Evolutionary conservation across 202 grass and related monocot species (phyloP).

Genomic region (Tripidium arundinaceum): DNA sequence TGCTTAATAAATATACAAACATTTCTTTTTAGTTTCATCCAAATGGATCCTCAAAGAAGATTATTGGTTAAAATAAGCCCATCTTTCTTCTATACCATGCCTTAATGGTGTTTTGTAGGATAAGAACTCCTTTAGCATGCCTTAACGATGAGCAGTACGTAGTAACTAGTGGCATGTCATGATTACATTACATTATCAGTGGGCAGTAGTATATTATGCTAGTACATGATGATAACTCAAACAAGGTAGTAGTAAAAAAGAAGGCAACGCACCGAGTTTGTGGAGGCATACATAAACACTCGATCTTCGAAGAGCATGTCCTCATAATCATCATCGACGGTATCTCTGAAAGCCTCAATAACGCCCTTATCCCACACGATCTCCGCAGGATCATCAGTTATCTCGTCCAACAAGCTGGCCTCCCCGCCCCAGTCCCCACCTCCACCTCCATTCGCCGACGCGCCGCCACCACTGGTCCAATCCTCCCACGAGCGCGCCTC

Average conservation of each 20-base stretch:
- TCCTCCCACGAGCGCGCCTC: conserved; percentile 75
- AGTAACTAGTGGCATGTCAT: too few relatives aligned
- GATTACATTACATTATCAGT: background rate
- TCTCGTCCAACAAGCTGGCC: conserved; percentile 12
- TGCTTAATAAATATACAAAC: too few relatives aligned
- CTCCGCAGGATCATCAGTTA: conserved; percentile 56
- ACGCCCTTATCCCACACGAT: conserved; percentile 64
- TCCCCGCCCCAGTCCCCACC: conserved; percentile 45
- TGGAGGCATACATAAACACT: conserved; percentile 79
- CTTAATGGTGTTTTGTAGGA: too few relatives aligned
- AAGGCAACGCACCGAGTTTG: conserved; percentile 57
- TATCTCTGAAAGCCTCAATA: conserved; percentile 49
- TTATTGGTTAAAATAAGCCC: too few relatives aligned
- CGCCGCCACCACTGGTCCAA: conserved; percentile 54
- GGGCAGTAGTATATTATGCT: background rate
- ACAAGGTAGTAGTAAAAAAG: conserved; percentile 4
- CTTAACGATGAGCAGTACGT: too few relatives aligned
- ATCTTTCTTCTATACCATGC: too few relatives aligned
- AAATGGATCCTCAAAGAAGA: too few relatives aligned
- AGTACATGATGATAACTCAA: too few relatives aligned
- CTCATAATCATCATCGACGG: conserved; percentile 53
- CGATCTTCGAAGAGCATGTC: conserved; percentile 89
- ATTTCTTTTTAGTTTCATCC: too few relatives aligned
- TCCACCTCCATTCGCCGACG: conserved; percentile 20
- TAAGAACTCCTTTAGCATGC: too few relatives aligned